Base-by-base conservation (phyloP, 2,329 filamentous ascomycete genomes). In the Sporothrix sp. region DNA sequence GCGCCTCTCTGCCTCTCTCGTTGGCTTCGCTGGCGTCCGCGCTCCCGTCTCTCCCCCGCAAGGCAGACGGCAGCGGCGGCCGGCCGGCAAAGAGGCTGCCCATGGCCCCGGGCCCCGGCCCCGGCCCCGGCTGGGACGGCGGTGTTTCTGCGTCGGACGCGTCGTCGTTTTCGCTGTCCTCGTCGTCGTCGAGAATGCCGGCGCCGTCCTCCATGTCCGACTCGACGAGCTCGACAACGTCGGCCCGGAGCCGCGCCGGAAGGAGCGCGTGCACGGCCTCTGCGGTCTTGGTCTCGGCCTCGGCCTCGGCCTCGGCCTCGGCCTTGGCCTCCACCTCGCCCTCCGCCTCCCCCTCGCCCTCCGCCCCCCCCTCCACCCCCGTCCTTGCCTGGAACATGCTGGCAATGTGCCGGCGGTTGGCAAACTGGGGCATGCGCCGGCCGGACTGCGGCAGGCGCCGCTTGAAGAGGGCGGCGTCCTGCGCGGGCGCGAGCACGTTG, bases 391-490 rank as follows among this genome's bases (percentile, higher is more conserved):
- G 52, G 63, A 97, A 96, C 93, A 98, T 97, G 61, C 95, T 89
- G 59, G 84, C 87, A 61, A 98, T 96, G 62, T 73, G 95, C 57
- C 80, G 79, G 18, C 93, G 80, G 53, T 84, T 82, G 61, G 90
- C 81, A 58, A 97, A 97, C 59, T 96, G 90, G 1, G 88, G 84
- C 51, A 96, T 84, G 9, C 94, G 73, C 62, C 81, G 88, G 1
- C 85, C 90, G 20, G 90, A 97, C 50, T 85, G 72, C 3, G 85
- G 77, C 53, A 81, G 66, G 11, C 86, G 78, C 45, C 16, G 33
- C 21, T 76, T 62, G 9, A 38, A 18, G 14, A 48, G 14, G 0
- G 36, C 46, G 0, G 40, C 28, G 10, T 57, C 56, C 7, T 50
- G 10, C 8, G 47, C 50, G 1, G 37, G 4, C 0, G 54, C 2